Evolutionary conservation across 768 basidiomycete species (phyloP).

Genomic region (Lepiota venenata): DNA sequence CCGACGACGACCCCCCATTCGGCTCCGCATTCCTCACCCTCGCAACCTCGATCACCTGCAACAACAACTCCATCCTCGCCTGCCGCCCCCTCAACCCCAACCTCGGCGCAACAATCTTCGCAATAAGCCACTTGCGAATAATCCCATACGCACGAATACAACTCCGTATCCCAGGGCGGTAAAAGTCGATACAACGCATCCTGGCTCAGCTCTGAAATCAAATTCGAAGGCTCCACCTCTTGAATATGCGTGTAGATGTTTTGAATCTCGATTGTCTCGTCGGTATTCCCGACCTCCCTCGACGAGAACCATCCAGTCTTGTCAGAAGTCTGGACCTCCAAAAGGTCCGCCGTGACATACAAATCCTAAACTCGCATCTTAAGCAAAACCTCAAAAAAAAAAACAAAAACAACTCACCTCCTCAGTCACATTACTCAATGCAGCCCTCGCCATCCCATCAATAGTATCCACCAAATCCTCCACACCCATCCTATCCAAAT

Average conservation of each 20-base stretch:
- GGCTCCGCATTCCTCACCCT: constrained; percentile 54
- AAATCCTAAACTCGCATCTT: constrained; percentile 50
- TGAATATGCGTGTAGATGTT: constrained; percentile 71
- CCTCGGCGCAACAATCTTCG: constrained; percentile 61
- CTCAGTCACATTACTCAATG: constrained; percentile 73
- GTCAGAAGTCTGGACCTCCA: constrained; percentile 80
- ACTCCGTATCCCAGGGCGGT: constrained; percentile 70
- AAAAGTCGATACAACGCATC: constrained; percentile 72
- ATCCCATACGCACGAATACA: constrained; percentile 75
- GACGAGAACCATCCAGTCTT: constrained; percentile 74
- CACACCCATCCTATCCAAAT: constrained; percentile 58
- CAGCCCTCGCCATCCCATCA: constrained; percentile 72
- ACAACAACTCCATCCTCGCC: constrained; percentile 66
- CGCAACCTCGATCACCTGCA: constrained; percentile 73
- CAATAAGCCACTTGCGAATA: constrained; percentile 76
- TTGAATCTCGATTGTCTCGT: constrained; percentile 75
- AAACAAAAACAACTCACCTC: constrained; percentile 45
- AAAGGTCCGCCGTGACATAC: constrained; percentile 69
- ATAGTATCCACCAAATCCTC: constrained; percentile 76
- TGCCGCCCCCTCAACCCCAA: constrained; percentile 65
- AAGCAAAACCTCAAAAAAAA: constrained; percentile 6
- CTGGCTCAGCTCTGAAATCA: constrained; percentile 68
- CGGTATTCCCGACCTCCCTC: constrained; percentile 48
- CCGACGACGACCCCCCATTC: too few species aligned
- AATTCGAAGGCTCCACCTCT: constrained; percentile 67